These are phyloP conservation scores for Leucocoprinus sp. DNA, from an alignment of 768 basidiomycete species.

Conservation along the genomic window DNA sequence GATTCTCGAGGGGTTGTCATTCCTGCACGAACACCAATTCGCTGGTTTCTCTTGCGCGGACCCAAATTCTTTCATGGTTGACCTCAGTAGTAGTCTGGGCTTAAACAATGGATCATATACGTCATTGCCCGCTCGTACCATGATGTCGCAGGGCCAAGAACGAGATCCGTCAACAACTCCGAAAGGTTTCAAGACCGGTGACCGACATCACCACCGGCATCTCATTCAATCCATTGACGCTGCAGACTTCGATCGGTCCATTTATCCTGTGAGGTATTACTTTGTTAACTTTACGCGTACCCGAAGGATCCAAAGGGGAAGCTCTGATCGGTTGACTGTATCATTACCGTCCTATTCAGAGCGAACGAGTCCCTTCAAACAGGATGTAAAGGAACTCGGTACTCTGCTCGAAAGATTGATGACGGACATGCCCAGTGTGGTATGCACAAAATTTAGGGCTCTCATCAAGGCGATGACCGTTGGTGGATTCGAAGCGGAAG, in stretches of 20 bases:
- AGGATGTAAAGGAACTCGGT: conserved; percentile 35
- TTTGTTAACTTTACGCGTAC: conserved; percentile 23
- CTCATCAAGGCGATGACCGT: conserved; percentile 40
- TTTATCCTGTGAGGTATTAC: conserved; percentile 33
- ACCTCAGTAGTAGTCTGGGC: conserved; percentile 25
- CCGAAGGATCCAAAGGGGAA: conserved; percentile 11
- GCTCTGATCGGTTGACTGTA: neutral
- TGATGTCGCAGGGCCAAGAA: neutral
- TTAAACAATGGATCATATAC: conserved; percentile 5
- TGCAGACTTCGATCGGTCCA: conserved; percentile 25
- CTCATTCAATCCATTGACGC: conserved; percentile 10
- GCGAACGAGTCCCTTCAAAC: conserved; percentile 19
- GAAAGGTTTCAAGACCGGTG: neutral
- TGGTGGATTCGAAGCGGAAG: conserved; percentile 42
- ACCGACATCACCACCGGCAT: conserved; percentile 1
- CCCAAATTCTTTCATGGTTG: conserved; percentile 33
- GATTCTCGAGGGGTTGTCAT: conserved; percentile 40
- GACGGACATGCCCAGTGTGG: conserved; percentile 19
- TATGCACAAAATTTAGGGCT: conserved; percentile 28
- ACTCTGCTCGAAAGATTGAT: conserved; percentile 29
- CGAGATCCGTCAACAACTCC: neutral
- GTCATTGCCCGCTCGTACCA: neutral
- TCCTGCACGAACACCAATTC: conserved; percentile 39
- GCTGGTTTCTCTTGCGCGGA: conserved; percentile 28
- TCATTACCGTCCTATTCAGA: conserved; percentile 9